Percentiles rank a stretch among this genome's conserved stretches.
These are phyloP conservation scores for Lactarius pseudohatsudake DNA, from an alignment of 768 basidiomycete genomes.

Conservation along the genomic window DNA sequence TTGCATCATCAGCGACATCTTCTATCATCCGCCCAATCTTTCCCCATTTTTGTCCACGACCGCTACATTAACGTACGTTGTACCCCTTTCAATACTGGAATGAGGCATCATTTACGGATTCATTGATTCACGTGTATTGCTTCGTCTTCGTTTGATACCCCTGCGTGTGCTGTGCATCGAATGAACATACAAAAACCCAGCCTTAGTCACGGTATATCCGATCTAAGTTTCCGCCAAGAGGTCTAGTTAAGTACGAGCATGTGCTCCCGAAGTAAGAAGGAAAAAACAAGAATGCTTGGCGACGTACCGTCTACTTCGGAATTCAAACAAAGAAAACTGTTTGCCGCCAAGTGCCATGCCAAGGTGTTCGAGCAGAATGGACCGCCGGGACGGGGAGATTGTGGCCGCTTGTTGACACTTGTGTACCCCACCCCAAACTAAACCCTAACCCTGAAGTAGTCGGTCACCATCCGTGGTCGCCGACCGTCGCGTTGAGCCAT, in stretches of 20 bases:
- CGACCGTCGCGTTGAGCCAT: constrained; percentile 20
- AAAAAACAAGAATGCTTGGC: constrained; percentile 12
- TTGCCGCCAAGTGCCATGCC: too few relatives aligned
- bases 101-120: constrained; percentile 7
- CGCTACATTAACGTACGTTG: constrained; percentile 8
- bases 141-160: constrained; percentile 9
- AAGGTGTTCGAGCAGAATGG: neutral
- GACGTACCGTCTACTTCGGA: neutral
- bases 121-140: constrained; percentile 8
- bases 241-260: neutral
- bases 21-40: constrained; percentile 14
- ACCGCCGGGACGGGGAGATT: neutral
- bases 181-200: neutral
- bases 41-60: neutral
- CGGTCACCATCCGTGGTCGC: neutral
- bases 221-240: constrained; percentile 1
- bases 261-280: neutral
- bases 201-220: neutral
- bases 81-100: constrained; percentile 6
- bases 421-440: neutral
- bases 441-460: constrained; percentile 18
- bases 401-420: neutral
- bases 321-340: too few relatives aligned
- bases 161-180: neutral
- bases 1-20: constrained; percentile 15